Evolutionary conservation across 108 stramenopile species (phyloP).

Genomic region (Cyclotella kingstonii): DNA sequence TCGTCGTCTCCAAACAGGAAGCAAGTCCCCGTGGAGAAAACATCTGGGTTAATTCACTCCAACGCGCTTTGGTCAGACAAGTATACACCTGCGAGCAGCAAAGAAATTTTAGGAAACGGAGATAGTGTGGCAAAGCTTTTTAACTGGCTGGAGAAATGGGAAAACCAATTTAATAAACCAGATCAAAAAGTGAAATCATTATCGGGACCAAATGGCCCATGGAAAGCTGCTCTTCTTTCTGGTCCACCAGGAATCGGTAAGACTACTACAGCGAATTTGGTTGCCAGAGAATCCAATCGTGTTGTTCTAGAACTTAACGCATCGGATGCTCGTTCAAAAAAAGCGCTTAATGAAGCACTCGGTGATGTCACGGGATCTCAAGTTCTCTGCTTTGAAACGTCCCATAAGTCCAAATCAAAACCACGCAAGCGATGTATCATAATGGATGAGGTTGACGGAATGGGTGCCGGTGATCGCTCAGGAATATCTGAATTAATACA

Average conservation of each 20-base stretch:
- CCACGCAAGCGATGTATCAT: conserved; percentile 77
- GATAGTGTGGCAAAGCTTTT: conserved; percentile 63
- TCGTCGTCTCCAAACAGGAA: too few relatives aligned
- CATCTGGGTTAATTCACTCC: conserved; percentile 1
- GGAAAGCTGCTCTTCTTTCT: conserved; percentile 91
- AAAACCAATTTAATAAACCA: conserved; percentile 61
- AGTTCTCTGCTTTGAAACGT: conserved; percentile 49
- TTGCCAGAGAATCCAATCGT: conserved; percentile 81
- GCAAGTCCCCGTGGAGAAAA: neutral
- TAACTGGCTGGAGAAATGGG: conserved; percentile 82
- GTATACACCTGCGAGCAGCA: conserved; percentile 69
- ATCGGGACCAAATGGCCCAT: conserved; percentile 54
- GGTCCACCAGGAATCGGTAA: conserved; percentile 97
- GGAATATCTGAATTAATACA: conserved; percentile 93
- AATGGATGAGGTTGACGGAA: conserved; percentile 99
- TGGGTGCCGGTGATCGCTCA: conserved; percentile 93
- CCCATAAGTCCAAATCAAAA: neutral
- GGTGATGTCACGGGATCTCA: conserved; percentile 84
- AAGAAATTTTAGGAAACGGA: conserved; percentile 79
- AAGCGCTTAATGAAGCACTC: conserved; percentile 57
- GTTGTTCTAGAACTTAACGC: conserved; percentile 96
- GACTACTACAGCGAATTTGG: conserved; percentile 90
- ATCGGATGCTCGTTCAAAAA: conserved; percentile 92
- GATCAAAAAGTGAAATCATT: conserved; percentile 24
- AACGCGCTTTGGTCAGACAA: conserved; percentile 91